A percentile compares a stretch with the other conserved stretches of the same genome.
Evolutionary conservation across 345 rosid genomes (phyloP).

Genomic region (Eutrema japonicum): DNA sequence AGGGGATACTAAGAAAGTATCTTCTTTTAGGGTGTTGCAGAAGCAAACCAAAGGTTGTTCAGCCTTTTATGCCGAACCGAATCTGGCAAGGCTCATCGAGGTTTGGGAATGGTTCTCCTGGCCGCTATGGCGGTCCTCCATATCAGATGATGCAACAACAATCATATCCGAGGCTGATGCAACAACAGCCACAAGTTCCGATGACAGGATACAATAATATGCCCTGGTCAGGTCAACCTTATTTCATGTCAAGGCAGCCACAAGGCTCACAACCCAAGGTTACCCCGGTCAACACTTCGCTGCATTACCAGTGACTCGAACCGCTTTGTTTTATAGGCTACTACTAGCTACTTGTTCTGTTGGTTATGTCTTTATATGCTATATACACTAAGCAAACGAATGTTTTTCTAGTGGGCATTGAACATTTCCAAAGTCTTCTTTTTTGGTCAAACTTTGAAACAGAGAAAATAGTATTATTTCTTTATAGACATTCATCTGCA

Average conservation of each 20-base stretch:
- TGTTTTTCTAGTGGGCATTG: slow-evolving; percentile 1
- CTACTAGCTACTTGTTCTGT: background rate
- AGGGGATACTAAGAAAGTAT: background rate
- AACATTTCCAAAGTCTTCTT: background rate
- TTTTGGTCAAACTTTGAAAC: background rate
- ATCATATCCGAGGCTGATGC: slow-evolving; percentile 1
- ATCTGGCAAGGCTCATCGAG: slow-evolving; percentile 16
- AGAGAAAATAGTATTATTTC: background rate
- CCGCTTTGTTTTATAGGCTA: background rate
- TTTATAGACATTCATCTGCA: slow-evolving; percentile 7
- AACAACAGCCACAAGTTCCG: slow-evolving; percentile 9
- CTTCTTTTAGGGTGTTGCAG: slow-evolving; percentile 4
- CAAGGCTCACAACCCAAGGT: too few species aligned
- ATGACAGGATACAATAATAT: background rate
- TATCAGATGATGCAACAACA: background rate
- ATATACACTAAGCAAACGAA: slow-evolving; percentile 6
- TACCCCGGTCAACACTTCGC: too few species aligned
- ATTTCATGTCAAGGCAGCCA: background rate
- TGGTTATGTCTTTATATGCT: slow-evolving; percentile 25
- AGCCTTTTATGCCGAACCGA: slow-evolving; percentile 1
- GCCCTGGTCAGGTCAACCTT: background rate
- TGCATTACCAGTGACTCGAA: background rate
- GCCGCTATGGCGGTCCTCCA: background rate
- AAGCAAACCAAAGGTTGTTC: slow-evolving; percentile 13
- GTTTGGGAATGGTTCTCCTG: slow-evolving; percentile 19